A percentile compares a stretch with the other conserved stretches of the same genome.
Evolutionary conservation across 495 filamentous ascomycete genomes (phyloP).

Genomic region (Aspergillus conjunctus): DNA sequence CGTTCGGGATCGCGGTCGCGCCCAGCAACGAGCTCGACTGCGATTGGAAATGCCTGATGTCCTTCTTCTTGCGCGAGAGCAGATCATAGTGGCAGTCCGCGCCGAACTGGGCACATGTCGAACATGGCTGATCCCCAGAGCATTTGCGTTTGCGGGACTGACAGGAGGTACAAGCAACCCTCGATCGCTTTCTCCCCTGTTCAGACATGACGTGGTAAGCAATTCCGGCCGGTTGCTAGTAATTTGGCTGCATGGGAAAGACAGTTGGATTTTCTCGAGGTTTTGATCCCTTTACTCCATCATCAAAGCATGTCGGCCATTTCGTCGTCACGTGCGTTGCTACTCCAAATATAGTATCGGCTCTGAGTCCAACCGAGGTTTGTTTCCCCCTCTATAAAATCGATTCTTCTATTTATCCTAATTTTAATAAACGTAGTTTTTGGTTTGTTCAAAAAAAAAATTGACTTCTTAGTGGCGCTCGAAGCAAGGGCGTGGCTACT

Average conservation of each 20-base stretch:
- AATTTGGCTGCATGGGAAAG: no score
- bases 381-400: not conserved
- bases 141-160: conserved; percentile 58
- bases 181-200: conserved; percentile 44
- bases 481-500: no score
- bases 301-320: not conserved
- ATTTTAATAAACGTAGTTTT: no score
- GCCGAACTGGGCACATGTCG: conserved; percentile 51
- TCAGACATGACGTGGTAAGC: conserved; percentile 39
- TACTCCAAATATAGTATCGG: not conserved
- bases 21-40: conserved; percentile 23
- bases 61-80: conserved; percentile 39
- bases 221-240: no score
- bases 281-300: no score
- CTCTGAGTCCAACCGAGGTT: not conserved
- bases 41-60: conserved; percentile 22
- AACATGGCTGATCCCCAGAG: conserved; percentile 52
- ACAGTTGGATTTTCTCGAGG: no score
- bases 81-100: conserved; percentile 50
- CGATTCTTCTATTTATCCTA: no score
- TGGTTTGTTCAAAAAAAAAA: no score
- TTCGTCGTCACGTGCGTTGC: not conserved
- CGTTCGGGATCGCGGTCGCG: conserved; percentile 23
- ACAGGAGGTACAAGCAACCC: conserved; percentile 53
- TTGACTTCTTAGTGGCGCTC: no score